These are phyloP conservation scores for Glycine latifolia DNA, from an alignment of 306 rosid genomes.

Conservation along the genomic window DNA sequence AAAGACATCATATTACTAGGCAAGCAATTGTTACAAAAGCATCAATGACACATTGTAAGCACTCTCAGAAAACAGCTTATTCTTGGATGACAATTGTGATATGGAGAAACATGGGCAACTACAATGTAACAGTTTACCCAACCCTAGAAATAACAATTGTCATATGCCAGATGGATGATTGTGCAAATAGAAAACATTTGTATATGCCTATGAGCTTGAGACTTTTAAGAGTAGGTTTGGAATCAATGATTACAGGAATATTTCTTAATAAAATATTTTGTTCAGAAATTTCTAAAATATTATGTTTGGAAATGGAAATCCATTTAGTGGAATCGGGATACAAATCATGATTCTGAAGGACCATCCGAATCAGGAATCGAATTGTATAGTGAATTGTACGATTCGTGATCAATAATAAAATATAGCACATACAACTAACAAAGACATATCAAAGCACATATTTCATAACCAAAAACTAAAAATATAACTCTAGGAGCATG, in stretches of 20 bases:
- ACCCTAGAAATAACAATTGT: not conserved
- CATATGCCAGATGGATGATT: not conserved
- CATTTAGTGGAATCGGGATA: not conserved
- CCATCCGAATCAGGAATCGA: too few species aligned
- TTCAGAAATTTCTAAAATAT: not conserved
- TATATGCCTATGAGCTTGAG: not conserved
- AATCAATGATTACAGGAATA: not conserved
- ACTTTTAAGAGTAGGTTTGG: not conserved
- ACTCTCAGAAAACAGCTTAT: not conserved
- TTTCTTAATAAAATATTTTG: not conserved
- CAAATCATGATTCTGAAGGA: too few species aligned
- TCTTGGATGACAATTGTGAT: conserved; percentile 14
- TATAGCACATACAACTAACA: too few species aligned
- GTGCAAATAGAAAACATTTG: not conserved
- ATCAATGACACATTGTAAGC: not conserved
- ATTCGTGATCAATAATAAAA: too few species aligned
- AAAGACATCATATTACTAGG: conserved; percentile 4
- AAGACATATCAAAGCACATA: too few species aligned
- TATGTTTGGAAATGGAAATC: not conserved
- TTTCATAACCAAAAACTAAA: too few species aligned
- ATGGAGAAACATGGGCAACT: not conserved
- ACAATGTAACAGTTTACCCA: conserved; percentile 12
- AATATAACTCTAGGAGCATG: too few species aligned
- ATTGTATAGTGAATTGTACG: too few species aligned
- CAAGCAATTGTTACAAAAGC: conserved; percentile 6